Base-by-base conservation (phyloP, 495 filamentous ascomycete species). In the Talaromyces stipitatus region DNA sequence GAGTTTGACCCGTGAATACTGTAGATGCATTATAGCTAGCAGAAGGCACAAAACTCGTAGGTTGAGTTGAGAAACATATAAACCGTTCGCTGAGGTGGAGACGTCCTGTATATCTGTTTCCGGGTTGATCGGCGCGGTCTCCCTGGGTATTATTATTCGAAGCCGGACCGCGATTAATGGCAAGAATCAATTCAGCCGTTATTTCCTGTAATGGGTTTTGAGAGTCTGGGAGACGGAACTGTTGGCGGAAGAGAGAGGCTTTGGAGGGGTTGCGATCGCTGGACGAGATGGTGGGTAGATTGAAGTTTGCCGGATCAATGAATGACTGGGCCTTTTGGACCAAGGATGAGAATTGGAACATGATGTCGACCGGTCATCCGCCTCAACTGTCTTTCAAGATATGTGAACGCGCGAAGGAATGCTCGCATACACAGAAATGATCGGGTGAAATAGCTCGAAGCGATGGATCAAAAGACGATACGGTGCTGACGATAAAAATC, bases 191-290 rank as follows among this genome's bases (percentile, higher is more conserved):
- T 72, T 98, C 92, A 62, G 95, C 91, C 54, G 89, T 90, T 72
- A 98, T 96, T 72, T 98, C 94, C 68, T 95, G 90, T 29, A 96
- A 78, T 12, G 94, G 95, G 48, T 83, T 89, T 66, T 98, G 92
- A 9, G 88, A 85, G 62, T 91, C 88, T 7, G 94, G 94, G 4
- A 98, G 85, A 58, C 92, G 89, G 74, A 97, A 98, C 69, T 98
- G 95, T 67, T 88, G 85, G 74, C 94, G 91, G 76, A 97, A 98
- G 51, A 97, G 82, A 51, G 85, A 86, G 29, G 92, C 83, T 76
- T 97, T 98, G 64, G 92, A 92, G 33, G 92, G 90, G 62, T 87
- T 85, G 56, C 79, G 78, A 71, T 91, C 87, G 58, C 85, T 78
- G 57, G 85, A 77, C 54, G 55, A 52, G 9, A 68, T 69, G 56